A percentile compares a stretch with the other conserved stretches of the same genome.
These are phyloP conservation scores for Oenanthe sinensis DNA, from an alignment of 129 eudicot genomes.

Conservation along the genomic window DNA sequence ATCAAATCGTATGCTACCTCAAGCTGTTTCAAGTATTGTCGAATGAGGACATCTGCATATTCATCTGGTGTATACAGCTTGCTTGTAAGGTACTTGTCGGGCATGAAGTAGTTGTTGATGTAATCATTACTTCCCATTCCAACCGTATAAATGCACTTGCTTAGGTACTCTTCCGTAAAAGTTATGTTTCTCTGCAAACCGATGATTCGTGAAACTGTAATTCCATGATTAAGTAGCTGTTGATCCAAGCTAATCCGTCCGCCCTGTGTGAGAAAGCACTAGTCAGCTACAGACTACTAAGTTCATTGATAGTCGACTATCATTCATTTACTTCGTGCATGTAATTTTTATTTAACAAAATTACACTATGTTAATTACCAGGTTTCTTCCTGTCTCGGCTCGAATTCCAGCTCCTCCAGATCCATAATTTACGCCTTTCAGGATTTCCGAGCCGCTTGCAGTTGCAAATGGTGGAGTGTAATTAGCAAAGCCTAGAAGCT, in stretches of 20 bases:
- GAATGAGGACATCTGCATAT: slow-evolving; percentile 23
- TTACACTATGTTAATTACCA: slow-evolving; percentile 9
- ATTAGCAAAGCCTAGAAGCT: slow-evolving; percentile 21
- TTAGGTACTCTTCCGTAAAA: slow-evolving; percentile 25
- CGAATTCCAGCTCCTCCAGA: slow-evolving; percentile 38
- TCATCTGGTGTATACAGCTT: slow-evolving; percentile 14
- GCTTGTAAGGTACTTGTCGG: slow-evolving; percentile 17
- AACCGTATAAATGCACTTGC: slow-evolving; percentile 29
- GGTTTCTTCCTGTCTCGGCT: slow-evolving; percentile 19
- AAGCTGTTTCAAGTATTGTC: slow-evolving; percentile 26
- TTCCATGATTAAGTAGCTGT: slow-evolving; percentile 36
- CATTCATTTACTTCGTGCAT: background rate
- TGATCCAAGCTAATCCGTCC: slow-evolving; percentile 28
- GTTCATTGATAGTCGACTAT: background rate
- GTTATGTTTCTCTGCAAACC: slow-evolving; percentile 16
- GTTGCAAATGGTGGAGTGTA: slow-evolving; percentile 24
- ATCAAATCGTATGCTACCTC: slow-evolving; percentile 13
- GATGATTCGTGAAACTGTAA: slow-evolving; percentile 21
- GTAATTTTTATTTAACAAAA: background rate
- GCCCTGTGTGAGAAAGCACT: slow-evolving; percentile 27
- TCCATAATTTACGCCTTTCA: slow-evolving; percentile 29
- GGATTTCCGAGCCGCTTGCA: slow-evolving; percentile 15
- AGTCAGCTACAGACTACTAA: background rate
- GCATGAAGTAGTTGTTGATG: slow-evolving; percentile 35
- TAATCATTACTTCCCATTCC: slow-evolving; percentile 45